A percentile compares a stretch with the other conserved stretches of the same genome.
Evolutionary conservation across 2,329 filamentous ascomycete genomes (phyloP).

Genomic region (Fusarium redolens): DNA sequence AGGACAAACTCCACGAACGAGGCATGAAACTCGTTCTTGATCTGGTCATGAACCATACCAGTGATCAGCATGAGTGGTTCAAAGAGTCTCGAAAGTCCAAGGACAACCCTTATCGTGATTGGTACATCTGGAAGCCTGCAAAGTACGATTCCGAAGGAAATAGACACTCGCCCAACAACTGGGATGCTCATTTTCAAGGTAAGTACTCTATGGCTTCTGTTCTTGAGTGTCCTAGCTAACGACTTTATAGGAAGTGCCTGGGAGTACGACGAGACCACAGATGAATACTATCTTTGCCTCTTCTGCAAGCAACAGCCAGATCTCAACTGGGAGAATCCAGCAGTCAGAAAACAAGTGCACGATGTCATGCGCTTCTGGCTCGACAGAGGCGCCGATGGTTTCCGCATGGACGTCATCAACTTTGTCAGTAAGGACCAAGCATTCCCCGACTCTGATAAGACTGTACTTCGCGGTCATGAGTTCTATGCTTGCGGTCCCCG

Average conservation of each 20-base stretch:
- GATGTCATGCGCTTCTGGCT: constrained; percentile 80
- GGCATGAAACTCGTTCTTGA: constrained; percentile 79
- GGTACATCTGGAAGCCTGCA: constrained; percentile 74
- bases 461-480: constrained; percentile 51
- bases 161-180: constrained; percentile 71
- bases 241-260: constrained; percentile 55
- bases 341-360: constrained; percentile 73
- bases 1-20: constrained; percentile 68
- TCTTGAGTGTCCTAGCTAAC: background rate
- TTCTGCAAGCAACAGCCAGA: constrained; percentile 80
- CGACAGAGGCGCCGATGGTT: constrained; percentile 73
- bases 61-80: constrained; percentile 68
- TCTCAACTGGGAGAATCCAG: constrained; percentile 80
- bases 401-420: constrained; percentile 76
- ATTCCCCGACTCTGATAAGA: constrained; percentile 61
- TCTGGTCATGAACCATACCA: constrained; percentile 79
- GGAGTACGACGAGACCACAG: constrained; percentile 61
- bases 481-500: constrained; percentile 66
- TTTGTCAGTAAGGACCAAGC: constrained; percentile 71
- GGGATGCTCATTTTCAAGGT: constrained; percentile 57
- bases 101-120: constrained; percentile 66
- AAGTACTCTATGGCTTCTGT: background rate
- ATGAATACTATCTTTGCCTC: constrained; percentile 72
- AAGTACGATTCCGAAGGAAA: constrained; percentile 67
- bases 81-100: constrained; percentile 64